Base-by-base conservation (phyloP, 257 asterid species). In the Solanum corneliomulleri region DNA sequence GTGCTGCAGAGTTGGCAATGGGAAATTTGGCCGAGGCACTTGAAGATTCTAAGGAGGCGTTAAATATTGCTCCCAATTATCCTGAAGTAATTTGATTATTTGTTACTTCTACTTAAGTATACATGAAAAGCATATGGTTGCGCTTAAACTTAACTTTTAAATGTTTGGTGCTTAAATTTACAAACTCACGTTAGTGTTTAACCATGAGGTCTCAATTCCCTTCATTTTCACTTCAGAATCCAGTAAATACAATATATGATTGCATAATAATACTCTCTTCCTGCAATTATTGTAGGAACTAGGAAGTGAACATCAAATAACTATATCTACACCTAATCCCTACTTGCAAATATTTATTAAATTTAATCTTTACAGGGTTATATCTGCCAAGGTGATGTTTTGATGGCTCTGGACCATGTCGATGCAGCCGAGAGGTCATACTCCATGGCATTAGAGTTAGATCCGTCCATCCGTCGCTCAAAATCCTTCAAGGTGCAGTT, bases 361-460 rank as follows among this genome's bases (percentile, higher is more conserved):
- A 18, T 77, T 74, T 85, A 47, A 14, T 39, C 21, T 89, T 88
- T 82, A 7, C 92, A 96, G 98, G 98, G 93, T 14, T 95, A 94
- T 89, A 77, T 95, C 89, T 94, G 98, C 88, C 90, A 92, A 92
- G 98, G 98, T 85, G 98, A 94, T 92, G 98, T 90, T 86, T 90
- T 92, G 70, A 92, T 95, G 94, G 94, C 96, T 60, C 88, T 92
- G 96, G 91, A 91, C 83, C 89, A 90, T 74, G 80, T 92, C 41
- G 91, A 92, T 21, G 93, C 88, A 70, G 98, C 99, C 29, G 93
- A 93, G 89, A 92, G 91, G 86, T 94, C 96, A 44, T 95, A 92
- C 86, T 92, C 94, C 78, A 91, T 90, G 87, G 98, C 98, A 41
- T 86, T 94, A 87, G 92, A 91, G 29, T 88, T 95, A 68, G 94